Conservation (phyloP, 2,329 filamentous ascomycete genomes). For the Paraconiothyrium sp. region DNA sequence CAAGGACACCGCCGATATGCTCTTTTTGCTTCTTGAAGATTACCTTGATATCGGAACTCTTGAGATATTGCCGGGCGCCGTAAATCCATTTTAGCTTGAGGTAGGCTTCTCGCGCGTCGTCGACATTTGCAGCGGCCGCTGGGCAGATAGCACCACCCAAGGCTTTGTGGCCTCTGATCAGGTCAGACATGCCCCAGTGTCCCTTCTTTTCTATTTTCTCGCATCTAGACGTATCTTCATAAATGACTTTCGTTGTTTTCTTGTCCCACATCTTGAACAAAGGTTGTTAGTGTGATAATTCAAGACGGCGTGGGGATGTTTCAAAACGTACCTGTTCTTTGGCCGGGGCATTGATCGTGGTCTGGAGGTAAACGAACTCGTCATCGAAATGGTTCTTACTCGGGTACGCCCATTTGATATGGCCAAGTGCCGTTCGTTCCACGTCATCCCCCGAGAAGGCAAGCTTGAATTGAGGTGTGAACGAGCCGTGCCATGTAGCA, state of each 20-base stretch:
- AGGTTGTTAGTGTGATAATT: not conserved
- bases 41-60: not conserved
- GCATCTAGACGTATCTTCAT: not conserved
- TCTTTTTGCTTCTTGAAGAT: slow-evolving; percentile 15
- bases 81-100: not conserved
- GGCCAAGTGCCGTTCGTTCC: not conserved
- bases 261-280: not conserved
- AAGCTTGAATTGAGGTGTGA: not conserved
- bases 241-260: not conserved
- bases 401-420: slow-evolving; percentile 1
- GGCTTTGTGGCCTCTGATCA: not conserved
- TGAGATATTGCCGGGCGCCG: slow-evolving; percentile 12
- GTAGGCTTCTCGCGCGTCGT: not conserved
- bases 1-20: slow-evolving; percentile 11
- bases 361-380: slow-evolving; percentile 1
- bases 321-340: not conserved
- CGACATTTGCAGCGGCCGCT: not conserved
- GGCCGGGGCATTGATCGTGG: not conserved
- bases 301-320: not conserved
- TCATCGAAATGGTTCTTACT: not conserved
- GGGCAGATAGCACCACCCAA: not conserved
- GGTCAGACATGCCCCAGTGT: not conserved
- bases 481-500: not conserved
- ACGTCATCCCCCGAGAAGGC: not conserved
- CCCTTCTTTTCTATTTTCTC: not conserved